A percentile compares a stretch with the other conserved stretches of the same genome.
These are phyloP conservation scores for Ustilago trichophora DNA, from an alignment of 1,284 basidiomycete genomes.

Conservation along the genomic window DNA sequence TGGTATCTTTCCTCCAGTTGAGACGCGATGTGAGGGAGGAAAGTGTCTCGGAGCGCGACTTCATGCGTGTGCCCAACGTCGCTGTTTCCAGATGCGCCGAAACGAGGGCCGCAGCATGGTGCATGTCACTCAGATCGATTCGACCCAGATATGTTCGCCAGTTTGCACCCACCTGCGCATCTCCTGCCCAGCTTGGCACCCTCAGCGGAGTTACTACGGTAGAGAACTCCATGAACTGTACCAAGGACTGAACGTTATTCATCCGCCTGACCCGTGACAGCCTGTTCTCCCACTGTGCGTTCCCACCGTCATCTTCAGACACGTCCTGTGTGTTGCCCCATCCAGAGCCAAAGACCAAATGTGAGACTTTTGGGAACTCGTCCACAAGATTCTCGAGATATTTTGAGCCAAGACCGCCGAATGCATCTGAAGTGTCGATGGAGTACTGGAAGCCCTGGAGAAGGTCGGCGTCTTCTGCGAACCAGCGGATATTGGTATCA, in stretches of 20 bases:
- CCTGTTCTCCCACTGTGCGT: conserved; percentile 20
- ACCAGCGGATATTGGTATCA: conserved; percentile 59
- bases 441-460: conserved; percentile 58
- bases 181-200: conserved; percentile 12
- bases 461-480: conserved; percentile 59
- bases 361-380: conserved; percentile 57
- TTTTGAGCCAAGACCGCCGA: conserved; percentile 45
- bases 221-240: conserved; percentile 39
- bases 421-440: conserved; percentile 54
- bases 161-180: conserved; percentile 15
- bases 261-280: conserved; percentile 39
- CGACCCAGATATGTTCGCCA: conserved; percentile 22
- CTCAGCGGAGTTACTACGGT: conserved; percentile 42
- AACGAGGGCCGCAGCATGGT: conserved; percentile 52
- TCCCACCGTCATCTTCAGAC: conserved; percentile 6
- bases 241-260: conserved; percentile 53
- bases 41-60: conserved; percentile 42
- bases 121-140: conserved; percentile 37
- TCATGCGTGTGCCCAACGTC: conserved; percentile 51
- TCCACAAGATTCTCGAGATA: conserved; percentile 54
- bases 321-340: conserved; percentile 39
- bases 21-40: conserved; percentile 44
- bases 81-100: conserved; percentile 59
- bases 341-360: conserved; percentile 36
- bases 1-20: conserved; percentile 62